Percentiles rank a stretch among this genome's conserved stretches.
Conservation (phyloP, 257 asterid genomes). For the Solanum pennellii region DNA sequence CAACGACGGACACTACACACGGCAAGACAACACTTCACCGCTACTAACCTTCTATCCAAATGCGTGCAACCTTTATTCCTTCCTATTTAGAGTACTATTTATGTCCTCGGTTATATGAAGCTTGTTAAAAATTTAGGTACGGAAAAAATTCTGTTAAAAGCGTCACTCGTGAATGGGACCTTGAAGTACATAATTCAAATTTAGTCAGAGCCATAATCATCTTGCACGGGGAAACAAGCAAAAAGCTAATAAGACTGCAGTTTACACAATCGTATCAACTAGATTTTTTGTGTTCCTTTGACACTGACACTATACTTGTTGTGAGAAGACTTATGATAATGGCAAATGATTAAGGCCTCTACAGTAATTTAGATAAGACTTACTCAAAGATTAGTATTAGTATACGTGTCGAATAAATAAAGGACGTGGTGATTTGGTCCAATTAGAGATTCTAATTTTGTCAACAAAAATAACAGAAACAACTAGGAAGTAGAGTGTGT, state of each 20-base stretch:
- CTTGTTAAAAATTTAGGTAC: too few relatives aligned
- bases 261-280: background rate
- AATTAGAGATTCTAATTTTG: background rate
- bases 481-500: background rate
- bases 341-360: background rate
- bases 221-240: background rate
- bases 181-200: too few relatives aligned
- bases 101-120: too few relatives aligned
- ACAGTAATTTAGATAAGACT: background rate
- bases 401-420: background rate
- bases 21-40: too few relatives aligned
- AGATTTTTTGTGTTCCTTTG: background rate
- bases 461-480: background rate
- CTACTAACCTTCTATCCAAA: too few relatives aligned
- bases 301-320: background rate
- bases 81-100: too few relatives aligned
- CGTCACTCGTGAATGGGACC: too few relatives aligned
- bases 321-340: background rate
- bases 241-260: background rate
- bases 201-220: too few relatives aligned
- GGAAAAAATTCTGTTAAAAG: too few relatives aligned
- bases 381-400: background rate
- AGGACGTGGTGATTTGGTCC: background rate
- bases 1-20: too few relatives aligned
- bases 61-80: too few relatives aligned